phyloP scores from a whole-genome alignment of 2,329 filamentous ascomycete genomes.

The Orbilia brochopaga region DNA sequence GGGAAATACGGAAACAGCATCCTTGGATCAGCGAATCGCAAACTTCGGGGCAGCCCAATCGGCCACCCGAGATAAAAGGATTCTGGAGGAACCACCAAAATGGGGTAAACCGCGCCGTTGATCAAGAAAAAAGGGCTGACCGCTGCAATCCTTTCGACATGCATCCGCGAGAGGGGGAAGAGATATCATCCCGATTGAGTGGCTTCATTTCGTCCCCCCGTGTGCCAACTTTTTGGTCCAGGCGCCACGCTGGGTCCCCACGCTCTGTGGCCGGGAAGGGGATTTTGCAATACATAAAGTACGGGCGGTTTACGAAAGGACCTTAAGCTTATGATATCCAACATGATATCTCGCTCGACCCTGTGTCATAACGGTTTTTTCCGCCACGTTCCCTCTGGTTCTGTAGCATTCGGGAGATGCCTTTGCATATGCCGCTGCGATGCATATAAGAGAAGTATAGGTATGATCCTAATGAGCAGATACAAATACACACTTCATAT shows the following conservation, averaged over 20 bases:
- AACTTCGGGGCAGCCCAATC: slow-evolving; percentile 49
- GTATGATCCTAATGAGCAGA: background rate
- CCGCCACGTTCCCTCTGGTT: background rate
- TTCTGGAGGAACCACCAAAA: slow-evolving; percentile 38
- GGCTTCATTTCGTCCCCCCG: slow-evolving; percentile 40
- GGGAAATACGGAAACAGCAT: slow-evolving; percentile 28
- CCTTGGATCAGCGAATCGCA: slow-evolving; percentile 49
- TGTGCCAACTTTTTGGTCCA: slow-evolving; percentile 20
- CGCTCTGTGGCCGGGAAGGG: background rate
- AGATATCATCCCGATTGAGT: slow-evolving; percentile 45
- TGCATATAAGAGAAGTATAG: background rate
- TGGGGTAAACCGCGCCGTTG: slow-evolving; percentile 41
- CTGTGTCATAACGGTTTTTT: slow-evolving; percentile 48
- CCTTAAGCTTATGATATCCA: slow-evolving; percentile 23
- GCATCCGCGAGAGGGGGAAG: slow-evolving; percentile 22
- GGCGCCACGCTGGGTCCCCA: slow-evolving; percentile 25
- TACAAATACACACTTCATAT: background rate
- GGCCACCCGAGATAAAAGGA: slow-evolving; percentile 51
- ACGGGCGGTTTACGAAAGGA: background rate
- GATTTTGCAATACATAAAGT: background rate
- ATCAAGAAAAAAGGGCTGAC: slow-evolving; percentile 47
- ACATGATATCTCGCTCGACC: slow-evolving; percentile 28
- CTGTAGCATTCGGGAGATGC: background rate
- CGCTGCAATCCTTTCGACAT: slow-evolving; percentile 12
- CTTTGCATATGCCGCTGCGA: background rate